A percentile compares a stretch with the other conserved stretches of the same genome.
Conservation (phyloP, 768 basidiomycete genomes). For the Boletus vinaceobasis region DNA sequence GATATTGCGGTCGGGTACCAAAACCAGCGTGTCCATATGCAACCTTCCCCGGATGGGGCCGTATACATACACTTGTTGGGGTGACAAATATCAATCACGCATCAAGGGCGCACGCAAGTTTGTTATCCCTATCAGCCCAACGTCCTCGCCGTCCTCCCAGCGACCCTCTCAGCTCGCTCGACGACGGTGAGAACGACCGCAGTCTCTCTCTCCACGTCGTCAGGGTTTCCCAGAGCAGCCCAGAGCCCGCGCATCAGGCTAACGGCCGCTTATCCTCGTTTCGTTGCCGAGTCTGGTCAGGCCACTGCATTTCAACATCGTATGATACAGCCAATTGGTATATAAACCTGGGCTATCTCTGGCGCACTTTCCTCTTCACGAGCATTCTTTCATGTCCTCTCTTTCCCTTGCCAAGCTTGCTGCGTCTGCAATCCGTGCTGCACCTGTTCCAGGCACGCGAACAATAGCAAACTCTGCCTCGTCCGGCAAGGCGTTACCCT, state of each 20-base stretch:
- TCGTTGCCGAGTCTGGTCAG: conserved; percentile 5
- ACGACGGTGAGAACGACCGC: background rate
- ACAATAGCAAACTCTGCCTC: conserved; percentile 30
- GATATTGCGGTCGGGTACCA: background rate
- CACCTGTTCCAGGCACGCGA: conserved; percentile 15
- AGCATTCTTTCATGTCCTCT: conserved; percentile 16
- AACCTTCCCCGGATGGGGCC: background rate
- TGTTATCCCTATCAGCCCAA: background rate
- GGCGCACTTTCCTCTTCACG: background rate
- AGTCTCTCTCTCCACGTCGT: background rate
- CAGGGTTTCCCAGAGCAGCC: background rate
- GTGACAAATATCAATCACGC: background rate
- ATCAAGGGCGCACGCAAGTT: background rate
- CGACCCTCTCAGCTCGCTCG: background rate
- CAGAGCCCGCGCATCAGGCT: background rate
- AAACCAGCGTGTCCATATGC: background rate
- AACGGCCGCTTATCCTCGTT: background rate
- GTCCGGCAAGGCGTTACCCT: conserved; percentile 44
- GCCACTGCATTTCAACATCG: conserved; percentile 10
- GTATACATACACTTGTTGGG: background rate
- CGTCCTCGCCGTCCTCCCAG: background rate
- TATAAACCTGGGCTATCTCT: conserved; percentile 13
- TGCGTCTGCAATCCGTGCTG: conserved; percentile 9
- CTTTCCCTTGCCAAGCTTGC: conserved; percentile 14
- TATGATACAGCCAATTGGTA: conserved; percentile 15